A percentile compares a stretch with the other conserved stretches of the same genome.
These are phyloP conservation scores for Penicillium bovifimosum DNA, from an alignment of 495 filamentous ascomycete genomes.

Conservation along the genomic window DNA sequence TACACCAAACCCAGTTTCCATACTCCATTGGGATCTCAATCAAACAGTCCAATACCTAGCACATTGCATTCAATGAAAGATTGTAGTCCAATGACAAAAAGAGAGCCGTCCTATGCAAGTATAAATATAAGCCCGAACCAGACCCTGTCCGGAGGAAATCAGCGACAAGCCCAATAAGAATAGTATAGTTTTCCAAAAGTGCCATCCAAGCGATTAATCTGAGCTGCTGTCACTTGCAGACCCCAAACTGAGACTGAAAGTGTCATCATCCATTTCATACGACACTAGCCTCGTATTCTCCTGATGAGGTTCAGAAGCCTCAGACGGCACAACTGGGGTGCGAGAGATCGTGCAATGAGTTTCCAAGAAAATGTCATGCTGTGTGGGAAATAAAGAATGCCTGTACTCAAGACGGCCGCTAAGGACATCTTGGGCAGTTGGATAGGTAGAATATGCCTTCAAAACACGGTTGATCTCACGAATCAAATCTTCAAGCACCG, in stretches of 20 bases:
- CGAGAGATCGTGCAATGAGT: constrained; percentile 17
- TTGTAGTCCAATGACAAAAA: neutral
- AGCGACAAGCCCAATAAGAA: neutral
- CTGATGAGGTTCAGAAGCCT: neutral
- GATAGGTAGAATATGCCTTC: constrained; percentile 7
- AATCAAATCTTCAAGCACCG: constrained; percentile 13
- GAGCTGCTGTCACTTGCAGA: constrained; percentile 5
- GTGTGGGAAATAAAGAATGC: constrained; percentile 18
- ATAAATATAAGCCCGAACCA: neutral
- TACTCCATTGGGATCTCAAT: neutral
- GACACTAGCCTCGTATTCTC: neutral
- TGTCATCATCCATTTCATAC: constrained; percentile 1
- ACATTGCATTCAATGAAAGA: neutral
- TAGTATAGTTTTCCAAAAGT: neutral
- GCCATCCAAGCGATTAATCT: neutral
- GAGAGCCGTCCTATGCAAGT: neutral
- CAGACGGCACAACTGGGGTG: neutral
- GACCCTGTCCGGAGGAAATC: neutral
- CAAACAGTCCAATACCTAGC: neutral
- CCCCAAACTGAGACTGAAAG: constrained; percentile 1
- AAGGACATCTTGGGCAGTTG: constrained; percentile 14
- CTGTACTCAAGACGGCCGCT: constrained; percentile 16
- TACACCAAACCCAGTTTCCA: neutral
- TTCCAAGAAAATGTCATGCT: constrained; percentile 10
- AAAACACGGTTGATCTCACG: constrained; percentile 17